A percentile compares a stretch with the other conserved stretches of the same genome.
Evolutionary conservation across 2,329 filamentous ascomycete species (phyloP).

Genomic region (Pyrenophora tritici-repentis): DNA sequence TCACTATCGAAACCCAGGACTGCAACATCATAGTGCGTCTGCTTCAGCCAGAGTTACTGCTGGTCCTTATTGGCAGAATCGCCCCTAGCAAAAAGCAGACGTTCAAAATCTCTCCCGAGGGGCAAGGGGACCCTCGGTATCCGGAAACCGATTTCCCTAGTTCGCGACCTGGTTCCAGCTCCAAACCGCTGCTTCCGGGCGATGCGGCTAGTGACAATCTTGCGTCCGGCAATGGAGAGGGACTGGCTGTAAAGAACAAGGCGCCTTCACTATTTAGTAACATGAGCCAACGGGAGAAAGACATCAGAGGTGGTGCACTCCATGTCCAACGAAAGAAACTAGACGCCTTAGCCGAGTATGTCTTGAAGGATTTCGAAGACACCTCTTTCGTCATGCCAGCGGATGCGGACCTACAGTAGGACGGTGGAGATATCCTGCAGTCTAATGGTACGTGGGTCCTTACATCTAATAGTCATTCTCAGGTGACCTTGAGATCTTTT

Average conservation of each 20-base stretch:
- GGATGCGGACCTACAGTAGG: slow-evolving; percentile 44
- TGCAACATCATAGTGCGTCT: slow-evolving; percentile 55
- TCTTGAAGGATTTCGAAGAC: slow-evolving; percentile 51
- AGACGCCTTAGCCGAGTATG: slow-evolving; percentile 52
- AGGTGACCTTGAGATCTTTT: background rate
- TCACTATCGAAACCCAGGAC: slow-evolving; percentile 53
- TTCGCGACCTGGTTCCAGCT: slow-evolving; percentile 11
- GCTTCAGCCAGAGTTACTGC: slow-evolving; percentile 53
- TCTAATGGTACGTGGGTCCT: background rate
- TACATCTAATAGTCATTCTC: background rate
- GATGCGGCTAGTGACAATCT: slow-evolving; percentile 9
- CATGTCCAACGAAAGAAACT: slow-evolving; percentile 56
- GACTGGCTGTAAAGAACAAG: slow-evolving; percentile 20
- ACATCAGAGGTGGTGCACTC: slow-evolving; percentile 49
- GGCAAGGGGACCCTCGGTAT: slow-evolving; percentile 48
- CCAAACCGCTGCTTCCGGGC: slow-evolving; percentile 7
- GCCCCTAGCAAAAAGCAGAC: slow-evolving; percentile 47
- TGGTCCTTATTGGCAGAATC: slow-evolving; percentile 55
- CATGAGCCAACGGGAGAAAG: slow-evolving; percentile 45
- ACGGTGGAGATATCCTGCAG: background rate
- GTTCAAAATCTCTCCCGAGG: slow-evolving; percentile 53
- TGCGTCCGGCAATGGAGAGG: slow-evolving; percentile 11
- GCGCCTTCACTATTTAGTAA: slow-evolving; percentile 44
- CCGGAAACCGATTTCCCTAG: slow-evolving; percentile 27
- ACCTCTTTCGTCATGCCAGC: slow-evolving; percentile 56